Evolutionary conservation across 768 basidiomycete species (phyloP).

Genomic region (Termitomyces sp.): DNA sequence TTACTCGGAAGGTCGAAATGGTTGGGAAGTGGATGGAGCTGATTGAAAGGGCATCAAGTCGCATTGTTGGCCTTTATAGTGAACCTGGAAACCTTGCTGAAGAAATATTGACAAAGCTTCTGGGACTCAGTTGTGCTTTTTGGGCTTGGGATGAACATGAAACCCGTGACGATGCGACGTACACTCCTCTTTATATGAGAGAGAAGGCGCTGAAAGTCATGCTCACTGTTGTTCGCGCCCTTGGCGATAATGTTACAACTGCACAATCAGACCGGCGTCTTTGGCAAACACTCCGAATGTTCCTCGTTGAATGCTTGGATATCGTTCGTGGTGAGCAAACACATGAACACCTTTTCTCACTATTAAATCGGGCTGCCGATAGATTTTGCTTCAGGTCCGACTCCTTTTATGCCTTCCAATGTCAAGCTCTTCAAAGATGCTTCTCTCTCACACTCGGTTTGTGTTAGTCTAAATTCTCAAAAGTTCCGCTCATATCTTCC

Average conservation of each 20-base stretch:
- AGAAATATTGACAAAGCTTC: constrained; percentile 44
- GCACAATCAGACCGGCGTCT: constrained; percentile 25
- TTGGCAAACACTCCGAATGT: constrained; percentile 37
- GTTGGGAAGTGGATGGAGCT: constrained; percentile 51
- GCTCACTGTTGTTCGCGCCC: constrained; percentile 38
- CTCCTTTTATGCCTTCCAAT: constrained; percentile 30
- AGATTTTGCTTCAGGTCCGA: constrained; percentile 30
- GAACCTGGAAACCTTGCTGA: constrained; percentile 39
- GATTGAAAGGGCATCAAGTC: constrained; percentile 43
- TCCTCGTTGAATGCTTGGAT: constrained; percentile 37
- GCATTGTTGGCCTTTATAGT: constrained; percentile 46
- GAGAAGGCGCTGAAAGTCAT: constrained; percentile 39
- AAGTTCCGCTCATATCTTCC: neutral
- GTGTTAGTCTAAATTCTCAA: neutral
- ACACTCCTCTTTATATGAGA: constrained; percentile 46
- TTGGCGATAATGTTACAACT: constrained; percentile 34
- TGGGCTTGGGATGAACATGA: constrained; percentile 56
- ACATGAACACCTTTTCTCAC: neutral
- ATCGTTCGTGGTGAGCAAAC: constrained; percentile 33
- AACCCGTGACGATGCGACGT: constrained; percentile 29
- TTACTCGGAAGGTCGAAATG: constrained; percentile 54
- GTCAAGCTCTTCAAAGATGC: constrained; percentile 36
- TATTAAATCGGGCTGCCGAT: neutral
- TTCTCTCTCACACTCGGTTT: constrained; percentile 24
- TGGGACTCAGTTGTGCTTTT: constrained; percentile 49